Evolutionary conservation across 2,329 filamentous ascomycete genomes (phyloP), one percentile per base, ranked within the genome.

Genomic region (Mariannaea sp.): DNA sequence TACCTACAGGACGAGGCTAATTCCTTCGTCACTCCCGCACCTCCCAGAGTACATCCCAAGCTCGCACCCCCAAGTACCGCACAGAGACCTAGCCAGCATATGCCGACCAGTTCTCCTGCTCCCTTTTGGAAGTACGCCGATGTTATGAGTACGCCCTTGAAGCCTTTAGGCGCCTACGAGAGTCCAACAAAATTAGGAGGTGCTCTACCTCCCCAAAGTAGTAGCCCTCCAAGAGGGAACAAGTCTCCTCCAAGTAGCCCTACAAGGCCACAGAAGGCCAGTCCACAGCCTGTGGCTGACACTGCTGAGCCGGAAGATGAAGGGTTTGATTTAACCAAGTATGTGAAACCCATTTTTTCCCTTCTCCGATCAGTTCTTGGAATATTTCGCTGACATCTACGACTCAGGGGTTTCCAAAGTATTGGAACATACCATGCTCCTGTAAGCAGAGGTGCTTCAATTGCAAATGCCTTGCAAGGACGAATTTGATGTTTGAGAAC

Each of bases 101-200:
- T 93, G 82, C 89, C 90, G 27, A 92, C 90, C 39, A 91, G 87
- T 62, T 92, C 88, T 26, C 90, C 90, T 0, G 90, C 90, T 1
- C 89, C 90, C 0, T 94, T 95, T 71, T 95, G 90, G 90, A 92
- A 90, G 70, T 94, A 89, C 71, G 86, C 88, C 33, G 88, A 92
- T 60, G 82, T 90, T 54, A 82, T 83, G 20, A 90, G 85, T 70
- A 92, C 89, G 2, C 89, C 89, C 2, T 75, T 89, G 47, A 77
- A 77, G 61, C 73, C 77, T 0, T 70, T 74, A 4, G 64, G 60
- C 12, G 44, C 58, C 6, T 84, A 82, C 51, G 84, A 87, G 33
- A 87, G 84, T 63, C 85, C 85, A 2, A 79, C 78, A 7, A 86
- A 85, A 66, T 65, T 70, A 13, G 66, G 71, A 17, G 71, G 71